Evolutionary conservation across 2,329 filamentous ascomycete species (phyloP).

Genomic region (Colletotrichum tabaci): DNA sequence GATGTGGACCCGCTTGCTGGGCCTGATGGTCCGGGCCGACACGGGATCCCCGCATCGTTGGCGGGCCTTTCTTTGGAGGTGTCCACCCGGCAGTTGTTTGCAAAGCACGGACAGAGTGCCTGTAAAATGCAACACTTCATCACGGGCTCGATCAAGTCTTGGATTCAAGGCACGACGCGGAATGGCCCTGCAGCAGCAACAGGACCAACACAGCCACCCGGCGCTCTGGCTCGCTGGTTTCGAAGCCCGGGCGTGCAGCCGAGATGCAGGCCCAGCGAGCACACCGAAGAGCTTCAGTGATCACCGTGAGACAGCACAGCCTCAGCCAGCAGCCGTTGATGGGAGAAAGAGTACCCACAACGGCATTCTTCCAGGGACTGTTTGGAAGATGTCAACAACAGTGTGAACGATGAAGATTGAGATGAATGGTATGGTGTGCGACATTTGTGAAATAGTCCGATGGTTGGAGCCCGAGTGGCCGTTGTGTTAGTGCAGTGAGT

Average conservation of each 20-base stretch:
- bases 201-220: slow-evolving; percentile 5
- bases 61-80: neutral
- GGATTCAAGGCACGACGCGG: neutral
- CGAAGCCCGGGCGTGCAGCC: slow-evolving; percentile 11
- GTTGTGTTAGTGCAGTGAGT: neutral
- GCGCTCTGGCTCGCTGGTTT: slow-evolving; percentile 11
- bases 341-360: neutral
- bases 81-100: neutral
- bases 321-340: neutral
- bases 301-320: slow-evolving; percentile 29
- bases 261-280: neutral
- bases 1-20: neutral
- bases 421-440: neutral
- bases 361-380: too few species aligned
- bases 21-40: neutral
- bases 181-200: neutral
- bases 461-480: slow-evolving; percentile 13
- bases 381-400: neutral
- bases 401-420: neutral
- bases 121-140: neutral
- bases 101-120: neutral
- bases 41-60: neutral
- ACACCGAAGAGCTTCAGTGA: slow-evolving; percentile 8
- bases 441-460: neutral
- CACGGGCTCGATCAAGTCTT: neutral